phyloP scores from a whole-genome alignment of 23 red algal species.

The Porphyridium purpureum region DNA sequence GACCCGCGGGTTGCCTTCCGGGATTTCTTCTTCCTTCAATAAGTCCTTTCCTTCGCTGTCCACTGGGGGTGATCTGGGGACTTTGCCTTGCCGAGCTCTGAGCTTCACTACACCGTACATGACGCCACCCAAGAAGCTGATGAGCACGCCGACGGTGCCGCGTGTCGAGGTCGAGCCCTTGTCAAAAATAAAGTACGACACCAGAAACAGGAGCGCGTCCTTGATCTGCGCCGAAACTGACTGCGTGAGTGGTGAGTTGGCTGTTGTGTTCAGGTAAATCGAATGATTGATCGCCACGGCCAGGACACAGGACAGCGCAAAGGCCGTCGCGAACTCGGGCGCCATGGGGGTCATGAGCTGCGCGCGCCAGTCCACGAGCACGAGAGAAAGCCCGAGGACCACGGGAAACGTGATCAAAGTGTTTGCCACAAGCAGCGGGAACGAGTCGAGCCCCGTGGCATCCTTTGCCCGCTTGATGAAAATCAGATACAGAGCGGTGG shows the following conservation, averaged over 20 bases:
- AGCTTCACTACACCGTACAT: too few relatives aligned
- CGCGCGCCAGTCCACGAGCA: neutral
- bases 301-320: constrained; percentile 34
- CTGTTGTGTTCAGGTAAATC: constrained; percentile 76
- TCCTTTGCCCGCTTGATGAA: constrained; percentile 8
- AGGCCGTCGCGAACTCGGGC: neutral
- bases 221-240: constrained; percentile 67
- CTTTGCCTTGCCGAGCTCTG: too few relatives aligned
- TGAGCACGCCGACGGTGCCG: too few relatives aligned
- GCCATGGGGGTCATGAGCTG: neutral
- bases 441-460: constrained; percentile 2
- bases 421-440: neutral
- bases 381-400: neutral
- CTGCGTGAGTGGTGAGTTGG: constrained; percentile 79
- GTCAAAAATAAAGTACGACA: constrained; percentile 26
- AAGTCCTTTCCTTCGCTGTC: too few relatives aligned
- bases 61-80: too few relatives aligned
- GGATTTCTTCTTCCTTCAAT: too few relatives aligned
- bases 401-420: constrained; percentile 2
- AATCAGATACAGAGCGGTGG: constrained; percentile 19
- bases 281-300: constrained; percentile 79
- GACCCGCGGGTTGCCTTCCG: too few relatives aligned
- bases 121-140: too few relatives aligned
- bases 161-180: constrained; percentile 4
- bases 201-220: constrained; percentile 40